A percentile compares a stretch with the other conserved stretches of the same genome.
Evolutionary conservation across 257 asterid genomes (phyloP).

Genomic region (Jasminum sambac): DNA sequence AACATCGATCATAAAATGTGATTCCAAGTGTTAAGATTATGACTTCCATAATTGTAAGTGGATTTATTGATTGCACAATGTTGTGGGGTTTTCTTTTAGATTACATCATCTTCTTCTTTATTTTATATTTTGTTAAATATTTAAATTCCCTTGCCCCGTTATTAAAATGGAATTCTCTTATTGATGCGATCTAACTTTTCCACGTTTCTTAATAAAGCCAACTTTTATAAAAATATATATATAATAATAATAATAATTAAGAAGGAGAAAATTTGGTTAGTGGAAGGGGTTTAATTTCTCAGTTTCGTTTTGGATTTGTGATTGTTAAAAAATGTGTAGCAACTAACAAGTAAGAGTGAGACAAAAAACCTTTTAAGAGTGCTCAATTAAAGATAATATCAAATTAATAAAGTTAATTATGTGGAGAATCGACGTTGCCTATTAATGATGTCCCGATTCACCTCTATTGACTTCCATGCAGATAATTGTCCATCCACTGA

Average conservation of each 20-base stretch:
- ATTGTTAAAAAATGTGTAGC: not conserved
- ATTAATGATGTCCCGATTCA: conserved; percentile 33
- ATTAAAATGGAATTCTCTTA: conserved; percentile 17
- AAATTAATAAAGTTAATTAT: conserved; percentile 31
- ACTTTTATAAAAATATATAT: not conserved
- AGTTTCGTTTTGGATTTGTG: conserved; percentile 9
- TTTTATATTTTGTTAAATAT: not conserved
- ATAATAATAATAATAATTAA: too few species aligned
- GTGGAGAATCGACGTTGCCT: conserved; percentile 53
- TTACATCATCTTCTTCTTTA: conserved; percentile 27
- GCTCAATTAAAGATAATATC: not conserved
- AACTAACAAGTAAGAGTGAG: not conserved
- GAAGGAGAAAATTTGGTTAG: conserved; percentile 7
- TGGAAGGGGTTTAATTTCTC: conserved; percentile 8
- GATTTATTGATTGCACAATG: not conserved
- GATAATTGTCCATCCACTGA: conserved; percentile 23
- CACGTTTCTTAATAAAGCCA: conserved; percentile 19
- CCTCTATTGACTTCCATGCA: conserved; percentile 48
- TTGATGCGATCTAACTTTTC: conserved; percentile 18
- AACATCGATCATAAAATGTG: conserved; percentile 22
- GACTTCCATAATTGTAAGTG: conserved; percentile 21
- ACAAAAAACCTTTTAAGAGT: conserved; percentile 14
- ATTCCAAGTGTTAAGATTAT: conserved; percentile 28
- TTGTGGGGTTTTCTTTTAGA: conserved; percentile 9
- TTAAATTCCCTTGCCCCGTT: conserved; percentile 3